Percentiles rank a stretch among this genome's conserved stretches.
These are phyloP conservation scores for Psilocybe mexicana DNA, from an alignment of 1,284 basidiomycete species.

Conservation along the genomic window DNA sequence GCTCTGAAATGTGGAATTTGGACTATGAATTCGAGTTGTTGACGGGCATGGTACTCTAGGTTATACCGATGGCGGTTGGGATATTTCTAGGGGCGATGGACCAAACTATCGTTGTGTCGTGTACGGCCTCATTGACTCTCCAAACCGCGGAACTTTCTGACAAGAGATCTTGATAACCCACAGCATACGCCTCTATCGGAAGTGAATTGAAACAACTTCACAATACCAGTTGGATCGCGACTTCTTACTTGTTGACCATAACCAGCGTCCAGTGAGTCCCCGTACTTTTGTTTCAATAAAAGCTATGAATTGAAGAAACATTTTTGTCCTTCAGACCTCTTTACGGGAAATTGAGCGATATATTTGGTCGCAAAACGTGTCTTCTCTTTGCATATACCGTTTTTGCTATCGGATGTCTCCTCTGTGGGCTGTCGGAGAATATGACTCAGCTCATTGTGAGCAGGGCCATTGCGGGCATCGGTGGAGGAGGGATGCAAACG, in stretches of 20 bases:
- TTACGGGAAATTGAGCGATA: constrained; percentile 66
- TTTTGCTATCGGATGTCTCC: constrained; percentile 54
- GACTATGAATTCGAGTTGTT: neutral
- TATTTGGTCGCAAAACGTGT: constrained; percentile 62
- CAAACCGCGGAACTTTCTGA: neutral
- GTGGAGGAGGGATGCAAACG: constrained; percentile 67
- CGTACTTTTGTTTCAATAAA: neutral
- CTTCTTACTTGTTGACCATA: constrained; percentile 60
- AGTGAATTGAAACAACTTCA: constrained; percentile 63
- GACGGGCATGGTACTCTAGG: constrained; percentile 29
- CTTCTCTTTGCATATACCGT: constrained; percentile 55
- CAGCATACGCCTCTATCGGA: constrained; percentile 62
- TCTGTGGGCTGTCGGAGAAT: constrained; percentile 52
- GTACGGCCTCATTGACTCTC: constrained; percentile 24
- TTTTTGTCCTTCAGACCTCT: constrained; percentile 44
- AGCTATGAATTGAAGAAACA: neutral
- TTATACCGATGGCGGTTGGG: constrained; percentile 57
- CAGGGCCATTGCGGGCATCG: constrained; percentile 62
- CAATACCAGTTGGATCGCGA: constrained; percentile 67
- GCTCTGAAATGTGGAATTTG: neutral
- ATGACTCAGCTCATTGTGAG: constrained; percentile 58
- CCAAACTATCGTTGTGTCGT: constrained; percentile 58
- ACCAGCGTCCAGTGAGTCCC: constrained; percentile 61
- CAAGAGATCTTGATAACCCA: neutral
- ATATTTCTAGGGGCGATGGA: constrained; percentile 63